Percentiles rank a stretch among this genome's conserved stretches.
phyloP scores from a whole-genome alignment of 805 yeast genomes.

The Sugiyamaella americana region DNA sequence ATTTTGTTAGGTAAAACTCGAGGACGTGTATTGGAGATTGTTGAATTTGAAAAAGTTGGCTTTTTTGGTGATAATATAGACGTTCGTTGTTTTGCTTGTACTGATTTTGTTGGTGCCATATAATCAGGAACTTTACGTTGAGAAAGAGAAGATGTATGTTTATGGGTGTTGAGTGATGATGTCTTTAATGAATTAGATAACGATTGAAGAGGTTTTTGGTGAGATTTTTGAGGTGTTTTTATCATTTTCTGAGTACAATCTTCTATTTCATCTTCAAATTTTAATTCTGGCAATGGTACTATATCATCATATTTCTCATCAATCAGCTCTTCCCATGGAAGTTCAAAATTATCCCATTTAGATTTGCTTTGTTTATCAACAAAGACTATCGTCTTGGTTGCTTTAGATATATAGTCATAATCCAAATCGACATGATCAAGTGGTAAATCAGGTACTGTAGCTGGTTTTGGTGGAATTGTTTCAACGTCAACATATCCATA shows the following conservation, averaged over 20 bases:
- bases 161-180: not conserved
- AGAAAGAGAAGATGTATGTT: not conserved
- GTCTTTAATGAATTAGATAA: not conserved
- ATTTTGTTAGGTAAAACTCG: too few species aligned
- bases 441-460: conserved; percentile 15
- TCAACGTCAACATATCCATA: conserved; percentile 16
- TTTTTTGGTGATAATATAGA: too few species aligned
- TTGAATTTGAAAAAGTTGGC: too few species aligned
- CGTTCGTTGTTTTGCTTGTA: conserved; percentile 13
- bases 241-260: not conserved
- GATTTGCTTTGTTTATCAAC: conserved; percentile 1
- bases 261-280: not conserved
- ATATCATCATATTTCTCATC: not conserved
- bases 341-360: not conserved
- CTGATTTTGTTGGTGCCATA: conserved; percentile 20
- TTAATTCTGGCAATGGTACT: not conserved
- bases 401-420: conserved; percentile 10
- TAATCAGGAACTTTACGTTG: conserved; percentile 7
- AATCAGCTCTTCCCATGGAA: not conserved
- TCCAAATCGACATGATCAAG: conserved; percentile 18
- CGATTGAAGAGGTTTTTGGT: not conserved
- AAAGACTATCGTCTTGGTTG: not conserved
- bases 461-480: conserved; percentile 14
- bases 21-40: not conserved
- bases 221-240: not conserved